Conservation (phyloP, 2,329 filamentous ascomycete genomes). For the Alternaria atra region DNA sequence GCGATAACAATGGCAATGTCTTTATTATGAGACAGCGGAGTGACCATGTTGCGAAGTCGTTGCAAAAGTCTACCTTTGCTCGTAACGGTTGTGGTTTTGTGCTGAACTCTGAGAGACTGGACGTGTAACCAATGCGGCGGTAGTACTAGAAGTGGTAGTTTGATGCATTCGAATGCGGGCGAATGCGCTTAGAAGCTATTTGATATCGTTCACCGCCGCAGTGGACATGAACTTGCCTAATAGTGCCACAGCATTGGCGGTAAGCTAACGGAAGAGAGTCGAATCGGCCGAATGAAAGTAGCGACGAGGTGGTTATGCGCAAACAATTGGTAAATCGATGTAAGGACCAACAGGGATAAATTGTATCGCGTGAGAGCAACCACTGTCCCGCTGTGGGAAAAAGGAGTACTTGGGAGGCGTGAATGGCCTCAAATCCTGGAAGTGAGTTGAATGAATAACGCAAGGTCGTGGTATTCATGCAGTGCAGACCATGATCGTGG, state of each 20-base stretch:
- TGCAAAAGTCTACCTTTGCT: not conserved
- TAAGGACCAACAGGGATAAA: not conserved
- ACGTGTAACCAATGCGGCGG: not conserved
- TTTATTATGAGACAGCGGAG: constrained; percentile 22
- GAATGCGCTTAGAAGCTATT: not conserved
- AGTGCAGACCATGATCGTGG: not conserved
- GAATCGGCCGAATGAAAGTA: not conserved
- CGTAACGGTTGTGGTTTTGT: not conserved
- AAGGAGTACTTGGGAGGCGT: not conserved
- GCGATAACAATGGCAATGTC: constrained; percentile 64
- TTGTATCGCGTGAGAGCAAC: not conserved
- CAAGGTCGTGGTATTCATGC: not conserved
- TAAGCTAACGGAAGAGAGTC: not conserved
- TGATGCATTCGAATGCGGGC: not conserved
- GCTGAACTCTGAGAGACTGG: not conserved
- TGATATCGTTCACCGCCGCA: not conserved
- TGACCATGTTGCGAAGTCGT: constrained; percentile 14
- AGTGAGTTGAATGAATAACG: not conserved
- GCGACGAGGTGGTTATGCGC: not conserved
- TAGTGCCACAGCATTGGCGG: not conserved
- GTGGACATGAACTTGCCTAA: not conserved
- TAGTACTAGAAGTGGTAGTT: not conserved
- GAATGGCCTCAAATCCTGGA: not conserved
- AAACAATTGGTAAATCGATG: not conserved
- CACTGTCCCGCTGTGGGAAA: not conserved